Evolutionary conservation across 2,329 filamentous ascomycete species (phyloP), one percentile per base, ranked within the genome.

Genomic region (Diaporthe sp.): DNA sequence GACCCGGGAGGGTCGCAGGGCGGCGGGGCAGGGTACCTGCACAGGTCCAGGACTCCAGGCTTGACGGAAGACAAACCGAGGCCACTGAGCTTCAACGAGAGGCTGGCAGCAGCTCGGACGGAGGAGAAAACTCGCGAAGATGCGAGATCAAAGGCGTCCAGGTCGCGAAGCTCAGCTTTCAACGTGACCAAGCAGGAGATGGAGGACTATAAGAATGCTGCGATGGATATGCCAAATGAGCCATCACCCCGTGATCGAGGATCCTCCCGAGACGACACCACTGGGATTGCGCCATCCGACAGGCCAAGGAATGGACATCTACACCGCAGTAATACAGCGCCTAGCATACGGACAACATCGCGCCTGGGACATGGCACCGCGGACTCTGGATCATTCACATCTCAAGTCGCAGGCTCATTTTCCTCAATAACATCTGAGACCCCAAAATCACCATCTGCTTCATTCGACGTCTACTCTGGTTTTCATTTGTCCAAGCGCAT

Each of bases 381-480:
- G 13, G 77, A 78, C 17, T 75, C 74, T 62, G 74, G 70, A 44
- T 68, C 73, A 22, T 75, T 75, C 19, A 74, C 70, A 37, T 74
- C 76, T 46, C 71, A 73, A 19, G 71, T 46, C 5, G 71, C 46
- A 25, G 51, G 58, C 37, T 73, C 71, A 12, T 73, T 73, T 51
- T 68, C 72, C 34, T 73, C 74, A 37, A 80, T 78, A 76, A 76
- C 77, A 19, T 74, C 79, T 44, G 79, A 86, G 60, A 81, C 81
- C 55, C 83, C 85, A 42, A 65, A 65, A 44, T 55, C 58, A 25
- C 46, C 58, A 0, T 82, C 84, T 1, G 90, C 92, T 76, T 90
- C 91, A 61, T 97, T 97, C 80, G 97, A 99, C 80, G 90, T 94
- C 3, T 98, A 96, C 83, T 98, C 97, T 8, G 91, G 92, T 42